Evolutionary conservation across 768 basidiomycete species (phyloP).

Genomic region (Boletus subcaerulescens): DNA sequence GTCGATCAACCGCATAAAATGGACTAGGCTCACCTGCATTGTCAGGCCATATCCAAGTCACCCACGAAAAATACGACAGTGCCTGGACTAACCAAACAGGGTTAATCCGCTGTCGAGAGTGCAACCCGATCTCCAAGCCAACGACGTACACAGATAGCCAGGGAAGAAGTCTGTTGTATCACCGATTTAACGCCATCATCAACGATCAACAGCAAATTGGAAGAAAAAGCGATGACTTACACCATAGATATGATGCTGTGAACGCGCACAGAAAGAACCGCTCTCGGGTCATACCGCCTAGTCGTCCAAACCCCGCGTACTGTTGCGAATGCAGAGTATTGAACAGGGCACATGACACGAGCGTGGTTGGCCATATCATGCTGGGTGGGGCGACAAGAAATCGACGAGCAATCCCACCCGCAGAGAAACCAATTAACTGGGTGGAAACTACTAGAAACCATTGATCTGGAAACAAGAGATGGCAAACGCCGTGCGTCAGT

Average conservation of each 20-base stretch:
- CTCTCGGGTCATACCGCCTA: conserved; percentile 67
- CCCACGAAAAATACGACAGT: conserved; percentile 58
- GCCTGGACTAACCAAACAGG: conserved; percentile 36
- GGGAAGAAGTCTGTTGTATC: conserved; percentile 39
- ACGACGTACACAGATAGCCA: conserved; percentile 40
- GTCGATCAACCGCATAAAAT: conserved; percentile 5
- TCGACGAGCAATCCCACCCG: conserved; percentile 71
- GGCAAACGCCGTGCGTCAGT: neutral
- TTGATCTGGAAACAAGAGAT: conserved; percentile 46
- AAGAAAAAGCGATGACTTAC: conserved; percentile 32
- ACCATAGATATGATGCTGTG: conserved; percentile 56
- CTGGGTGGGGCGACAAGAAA: conserved; percentile 62
- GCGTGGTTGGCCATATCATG: conserved; percentile 74
- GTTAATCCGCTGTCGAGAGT: neutral
- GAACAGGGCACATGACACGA: conserved; percentile 73
- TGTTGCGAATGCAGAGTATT: conserved; percentile 73
- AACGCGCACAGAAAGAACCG: conserved; percentile 74
- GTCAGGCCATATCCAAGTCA: conserved; percentile 51
- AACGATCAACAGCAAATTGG: neutral
- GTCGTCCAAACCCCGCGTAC: conserved; percentile 60
- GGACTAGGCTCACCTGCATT: conserved; percentile 39
- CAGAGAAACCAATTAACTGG: conserved; percentile 79
- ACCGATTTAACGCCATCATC: conserved; percentile 1
- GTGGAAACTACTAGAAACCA: conserved; percentile 78
- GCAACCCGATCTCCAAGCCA: neutral